Base-by-base conservation (phyloP, 176 grass and related monocot genomes). In the Chrysopogon serrulatus region DNA sequence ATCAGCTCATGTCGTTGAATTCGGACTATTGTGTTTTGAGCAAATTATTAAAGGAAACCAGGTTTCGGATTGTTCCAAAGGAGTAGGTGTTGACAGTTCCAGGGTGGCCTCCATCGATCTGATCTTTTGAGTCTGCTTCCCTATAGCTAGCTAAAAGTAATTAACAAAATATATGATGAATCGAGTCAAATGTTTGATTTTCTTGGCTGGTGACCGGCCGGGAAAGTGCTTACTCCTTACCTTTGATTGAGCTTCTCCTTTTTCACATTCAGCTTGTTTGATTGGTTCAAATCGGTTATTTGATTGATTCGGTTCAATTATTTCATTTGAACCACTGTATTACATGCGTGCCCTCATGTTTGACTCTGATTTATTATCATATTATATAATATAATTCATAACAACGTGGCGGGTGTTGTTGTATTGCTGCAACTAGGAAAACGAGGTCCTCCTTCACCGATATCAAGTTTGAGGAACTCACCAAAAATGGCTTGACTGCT, bases 151-250 rank as follows among this genome's bases (percentile, higher is more conserved):
- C 8, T 21, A 31, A 39, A 63, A 14, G n/a, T 26, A 36, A 6
- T 27, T 78, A 57, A 42, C 66, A 44, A 62, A 71, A 5, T 11
- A 0, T 31, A 17, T 23, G 18, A 26, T 71, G 21, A 79, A 39
- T 72, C 30, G 40, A 49, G 40, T 86, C 84, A 79, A 72, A 86
- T 64, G 54, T 86, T 79, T 86, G 51, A 49, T 79, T 72, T 78
- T 48, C 16, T 36, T 79, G 8, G 66, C 23, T 4, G 3, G 10
- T 51, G 72, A 63, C 79, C 51, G 8, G 21, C 79, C 51, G 8
- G 21, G 49, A 61, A 87, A 68, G 10, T 31, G 16, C 19, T 62
- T 45, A 47, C 65, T 36, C 16, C 1, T 23, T 68, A 21, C 16
- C 41, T 71, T 2, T 47, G 61, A 21, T 2, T 37, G 61, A 27